A percentile compares a stretch with the other conserved stretches of the same genome.
Conservation (phyloP, 257 asterid species). For the Solanum virginianum region DNA sequence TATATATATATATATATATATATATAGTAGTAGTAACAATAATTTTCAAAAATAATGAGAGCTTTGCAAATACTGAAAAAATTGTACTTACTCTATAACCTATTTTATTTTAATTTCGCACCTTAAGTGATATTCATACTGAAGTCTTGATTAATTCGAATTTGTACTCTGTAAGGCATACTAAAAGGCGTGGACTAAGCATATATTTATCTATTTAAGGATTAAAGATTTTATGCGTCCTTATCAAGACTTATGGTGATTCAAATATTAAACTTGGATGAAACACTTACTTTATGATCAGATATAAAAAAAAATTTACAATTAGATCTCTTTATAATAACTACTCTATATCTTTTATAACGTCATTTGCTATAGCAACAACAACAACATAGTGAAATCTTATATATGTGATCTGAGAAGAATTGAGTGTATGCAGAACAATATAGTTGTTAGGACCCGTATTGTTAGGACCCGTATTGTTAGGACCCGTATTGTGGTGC, state of each 20-base stretch:
- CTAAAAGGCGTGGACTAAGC: background rate
- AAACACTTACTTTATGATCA: background rate
- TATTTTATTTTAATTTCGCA: background rate
- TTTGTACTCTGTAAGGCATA: background rate
- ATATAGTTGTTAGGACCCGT: too few species aligned
- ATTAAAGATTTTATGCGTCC: background rate
- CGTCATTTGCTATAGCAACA: too few species aligned
- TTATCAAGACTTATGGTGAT: background rate
- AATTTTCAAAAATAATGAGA: background rate
- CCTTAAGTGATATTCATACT: accelerated
- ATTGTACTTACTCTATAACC: background rate
- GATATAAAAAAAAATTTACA: too few species aligned
- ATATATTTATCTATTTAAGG: background rate
- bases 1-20: background rate
- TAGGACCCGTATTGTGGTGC: too few species aligned
- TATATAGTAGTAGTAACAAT: background rate
- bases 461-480: too few species aligned
- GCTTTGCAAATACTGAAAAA: background rate
- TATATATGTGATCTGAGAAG: too few species aligned
- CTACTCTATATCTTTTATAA: too few species aligned
- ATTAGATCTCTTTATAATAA: too few species aligned
- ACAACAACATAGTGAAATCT: too few species aligned
- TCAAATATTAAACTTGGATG: background rate
- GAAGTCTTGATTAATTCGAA: background rate
- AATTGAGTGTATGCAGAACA: too few species aligned